Conservation (phyloP, 345 rosid species). For the Pugionium dolabratum region DNA sequence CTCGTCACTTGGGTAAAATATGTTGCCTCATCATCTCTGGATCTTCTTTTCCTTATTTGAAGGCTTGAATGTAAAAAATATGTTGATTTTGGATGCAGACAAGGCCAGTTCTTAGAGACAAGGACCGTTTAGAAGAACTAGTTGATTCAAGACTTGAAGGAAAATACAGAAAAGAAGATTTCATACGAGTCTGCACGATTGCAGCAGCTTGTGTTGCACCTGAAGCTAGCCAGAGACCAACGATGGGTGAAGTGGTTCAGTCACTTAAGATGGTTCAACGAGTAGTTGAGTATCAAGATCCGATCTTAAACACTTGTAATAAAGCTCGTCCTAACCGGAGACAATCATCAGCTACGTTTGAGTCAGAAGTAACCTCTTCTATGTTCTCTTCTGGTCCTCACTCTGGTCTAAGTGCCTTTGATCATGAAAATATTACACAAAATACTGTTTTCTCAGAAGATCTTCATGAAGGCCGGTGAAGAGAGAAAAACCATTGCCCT, state of each 20-base stretch:
- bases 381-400: conserved; percentile 96
- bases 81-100: conserved; percentile 58
- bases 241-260: conserved; percentile 99
- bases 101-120: conserved; percentile 94
- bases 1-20: conserved; percentile 87
- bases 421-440: conserved; percentile 73
- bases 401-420: conserved; percentile 81
- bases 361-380: conserved; percentile 93
- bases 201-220: conserved; percentile 99
- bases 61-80: too few species aligned
- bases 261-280: conserved; percentile 99
- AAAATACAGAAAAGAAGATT: conserved; percentile 91
- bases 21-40: not conserved
- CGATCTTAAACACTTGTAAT: conserved; percentile 40
- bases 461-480: conserved; percentile 94
- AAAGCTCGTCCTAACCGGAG: conserved; percentile 68
- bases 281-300: conserved; percentile 71
- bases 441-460: conserved; percentile 89
- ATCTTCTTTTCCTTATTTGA: not conserved
- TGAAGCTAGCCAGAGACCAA: conserved; percentile 91
- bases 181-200: conserved; percentile 85
- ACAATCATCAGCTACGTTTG: conserved; percentile 84
- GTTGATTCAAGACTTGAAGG: conserved; percentile 79
- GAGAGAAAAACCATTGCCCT: not conserved
- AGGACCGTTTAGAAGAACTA: conserved; percentile 86